Evolutionary conservation across 495 filamentous ascomycete species (phyloP), one percentile per base, ranked within the genome.

Genomic region (Penicillium pancosmium): DNA sequence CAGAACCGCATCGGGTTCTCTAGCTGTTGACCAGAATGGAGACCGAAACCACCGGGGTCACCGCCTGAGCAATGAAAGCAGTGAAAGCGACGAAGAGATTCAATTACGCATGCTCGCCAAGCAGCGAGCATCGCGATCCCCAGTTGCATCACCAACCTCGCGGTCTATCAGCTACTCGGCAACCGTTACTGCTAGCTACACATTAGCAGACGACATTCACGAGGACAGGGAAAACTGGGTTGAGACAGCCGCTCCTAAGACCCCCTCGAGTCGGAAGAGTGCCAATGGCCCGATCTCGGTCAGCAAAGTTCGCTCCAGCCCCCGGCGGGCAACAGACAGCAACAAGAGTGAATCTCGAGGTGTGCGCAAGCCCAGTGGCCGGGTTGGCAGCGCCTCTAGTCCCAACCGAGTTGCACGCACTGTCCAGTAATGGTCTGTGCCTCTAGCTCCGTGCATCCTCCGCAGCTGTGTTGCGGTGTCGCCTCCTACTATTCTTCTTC

Each of bases 321-420:
- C 84, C 31, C 82, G 86, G 56, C 77, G 86, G 62, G 76, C 81
- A 66, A 81, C 81, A 62, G 77, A 81, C 76, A 79, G 73, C 61
- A 64, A 49, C 53, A 64, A 78, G 55, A 78, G 75, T 44, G 80
- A 82, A 67, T 78, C 81, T 61, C 80, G 79, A 25, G 91, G 91
- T 13, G 88, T 97, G 23, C 84, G 93, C 54, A 98, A 98, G 78
- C 88, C 89, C 6, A 97, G 92, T 70, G 91, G 92, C n/a, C 84
- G 93, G 9, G 82, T 97, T n/a, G 92, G 92, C 8, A 96, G 93
- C 68, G 77, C 88, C 15, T 66, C 60, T 11, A 70, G 65, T 48
- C 68, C 68, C 2, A 47, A 50, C 19, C 62, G 65, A 6, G 51
- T 56, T 15, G 55, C 59, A 25, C 66, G 66, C 25, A 36, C 62